Evolutionary conservation across 768 basidiomycete genomes (phyloP).

Genomic region (Termitomyces sp.): DNA sequence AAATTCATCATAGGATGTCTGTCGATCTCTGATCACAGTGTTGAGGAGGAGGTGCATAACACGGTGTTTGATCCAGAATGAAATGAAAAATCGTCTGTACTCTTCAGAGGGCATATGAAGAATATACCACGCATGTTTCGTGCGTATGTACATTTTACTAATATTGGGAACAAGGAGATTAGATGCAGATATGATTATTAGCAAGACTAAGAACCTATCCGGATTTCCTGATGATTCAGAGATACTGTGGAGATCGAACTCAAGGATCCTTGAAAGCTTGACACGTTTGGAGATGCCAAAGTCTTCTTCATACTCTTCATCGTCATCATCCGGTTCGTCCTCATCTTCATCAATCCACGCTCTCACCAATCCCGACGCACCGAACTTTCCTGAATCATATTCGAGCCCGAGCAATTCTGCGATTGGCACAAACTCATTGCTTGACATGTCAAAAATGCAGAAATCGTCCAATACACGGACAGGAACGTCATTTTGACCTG

Average conservation of each 20-base stretch:
- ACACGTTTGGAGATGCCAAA: constrained; percentile 26
- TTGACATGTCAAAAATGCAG: constrained; percentile 40
- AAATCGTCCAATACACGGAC: constrained; percentile 56
- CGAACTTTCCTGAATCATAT: constrained; percentile 21
- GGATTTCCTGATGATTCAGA: constrained; percentile 24
- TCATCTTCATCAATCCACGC: constrained; percentile 30
- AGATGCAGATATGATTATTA: background rate
- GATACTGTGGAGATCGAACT: constrained; percentile 44
- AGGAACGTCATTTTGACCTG: constrained; percentile 41
- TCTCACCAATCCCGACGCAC: constrained; percentile 38
- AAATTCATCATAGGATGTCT: constrained; percentile 38
- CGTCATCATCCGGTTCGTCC: constrained; percentile 25
- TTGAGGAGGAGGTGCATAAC: constrained; percentile 46
- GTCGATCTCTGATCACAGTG: constrained; percentile 27
- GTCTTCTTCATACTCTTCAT: constrained; percentile 25
- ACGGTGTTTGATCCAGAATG: constrained; percentile 48
- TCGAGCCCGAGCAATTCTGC: constrained; percentile 32
- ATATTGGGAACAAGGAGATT: constrained; percentile 9
- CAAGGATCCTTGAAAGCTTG: constrained; percentile 38
- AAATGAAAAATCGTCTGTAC: constrained; percentile 42
- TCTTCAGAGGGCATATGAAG: constrained; percentile 41
- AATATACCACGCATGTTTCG: constrained; percentile 67
- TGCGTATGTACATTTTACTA: constrained; percentile 65
- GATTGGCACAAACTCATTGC: constrained; percentile 36
- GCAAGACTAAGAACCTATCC: constrained; percentile 38